These are phyloP conservation scores for Backusella circina DNA, from an alignment of 192 early-diverging fungal genomes.

Conservation along the genomic window DNA sequence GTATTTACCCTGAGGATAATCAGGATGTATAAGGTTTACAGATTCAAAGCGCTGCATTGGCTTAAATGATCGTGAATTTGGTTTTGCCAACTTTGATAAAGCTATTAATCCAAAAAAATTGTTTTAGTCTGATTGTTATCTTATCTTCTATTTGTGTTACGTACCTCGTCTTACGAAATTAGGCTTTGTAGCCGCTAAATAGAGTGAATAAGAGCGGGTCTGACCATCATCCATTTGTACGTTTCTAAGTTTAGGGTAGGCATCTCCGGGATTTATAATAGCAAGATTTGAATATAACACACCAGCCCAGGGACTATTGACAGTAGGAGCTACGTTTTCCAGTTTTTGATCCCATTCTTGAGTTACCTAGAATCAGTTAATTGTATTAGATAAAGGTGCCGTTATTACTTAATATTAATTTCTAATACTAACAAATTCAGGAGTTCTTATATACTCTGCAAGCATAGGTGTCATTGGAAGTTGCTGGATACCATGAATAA, in stretches of 20 bases:
- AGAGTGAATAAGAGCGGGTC: slow-evolving; percentile 31
- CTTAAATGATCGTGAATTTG: neutral
- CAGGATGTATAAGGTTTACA: neutral
- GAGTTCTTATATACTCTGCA: slow-evolving; percentile 22
- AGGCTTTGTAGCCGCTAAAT: slow-evolving; percentile 31
- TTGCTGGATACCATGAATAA: slow-evolving; percentile 39
- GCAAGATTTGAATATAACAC: slow-evolving; percentile 30
- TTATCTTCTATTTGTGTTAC: neutral
- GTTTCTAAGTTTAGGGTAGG: slow-evolving; percentile 26
- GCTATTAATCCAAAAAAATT: neutral
- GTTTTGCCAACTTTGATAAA: neutral
- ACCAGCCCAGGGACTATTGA: slow-evolving; percentile 29
- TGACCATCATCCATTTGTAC: slow-evolving; percentile 31
- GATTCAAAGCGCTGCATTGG: neutral
- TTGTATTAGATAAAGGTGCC: neutral
- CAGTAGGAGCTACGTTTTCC: neutral
- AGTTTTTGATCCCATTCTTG: slow-evolving; percentile 37
- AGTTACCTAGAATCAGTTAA: slow-evolving; percentile 20
- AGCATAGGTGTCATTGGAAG: slow-evolving; percentile 38
- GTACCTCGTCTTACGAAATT: slow-evolving; percentile 13
- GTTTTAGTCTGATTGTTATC: neutral
- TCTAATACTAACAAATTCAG: slow-evolving; percentile 25
- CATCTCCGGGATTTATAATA: slow-evolving; percentile 27
- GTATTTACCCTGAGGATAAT: neutral
- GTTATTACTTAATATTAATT: neutral